Evolutionary conservation across 805 yeast genomes (phyloP).

Genomic region (Saccharomycopsis capsularis): DNA sequence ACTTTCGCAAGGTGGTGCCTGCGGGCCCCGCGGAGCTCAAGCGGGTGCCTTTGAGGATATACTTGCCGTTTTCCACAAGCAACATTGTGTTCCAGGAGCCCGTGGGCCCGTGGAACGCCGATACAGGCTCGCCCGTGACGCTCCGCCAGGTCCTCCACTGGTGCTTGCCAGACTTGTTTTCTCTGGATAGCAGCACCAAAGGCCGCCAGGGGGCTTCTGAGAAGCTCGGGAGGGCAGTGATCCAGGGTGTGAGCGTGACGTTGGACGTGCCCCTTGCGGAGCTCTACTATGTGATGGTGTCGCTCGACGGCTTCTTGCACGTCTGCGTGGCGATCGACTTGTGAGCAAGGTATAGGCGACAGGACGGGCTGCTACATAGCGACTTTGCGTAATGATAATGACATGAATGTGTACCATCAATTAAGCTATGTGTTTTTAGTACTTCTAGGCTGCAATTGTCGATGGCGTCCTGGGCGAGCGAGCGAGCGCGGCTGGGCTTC

Average conservation of each 20-base stretch:
- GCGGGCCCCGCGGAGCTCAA: constrained; percentile 24
- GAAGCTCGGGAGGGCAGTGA: constrained; percentile 36
- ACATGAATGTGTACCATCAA: too few relatives aligned
- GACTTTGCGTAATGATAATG: too few relatives aligned
- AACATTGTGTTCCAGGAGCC: constrained; percentile 33
- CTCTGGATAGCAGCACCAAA: constrained; percentile 22
- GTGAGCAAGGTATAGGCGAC: not conserved
- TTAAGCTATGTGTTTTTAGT: too few relatives aligned
- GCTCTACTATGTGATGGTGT: constrained; percentile 38
- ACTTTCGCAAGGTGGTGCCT: constrained; percentile 24
- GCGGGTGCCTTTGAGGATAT: constrained; percentile 44
- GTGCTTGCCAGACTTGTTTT: constrained; percentile 41
- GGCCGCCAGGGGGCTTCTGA: constrained; percentile 22
- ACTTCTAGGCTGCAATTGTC: too few relatives aligned
- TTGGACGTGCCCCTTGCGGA: constrained; percentile 38
- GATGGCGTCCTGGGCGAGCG: too few relatives aligned
- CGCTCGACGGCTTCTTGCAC: constrained; percentile 64
- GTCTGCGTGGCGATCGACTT: constrained; percentile 23
- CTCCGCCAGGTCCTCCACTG: constrained; percentile 36
- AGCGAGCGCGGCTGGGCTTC: too few relatives aligned
- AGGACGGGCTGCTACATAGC: too few relatives aligned
- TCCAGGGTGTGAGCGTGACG: constrained; percentile 53
- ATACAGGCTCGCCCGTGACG: constrained; percentile 23
- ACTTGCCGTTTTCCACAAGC: constrained; percentile 32
- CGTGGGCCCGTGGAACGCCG: constrained; percentile 15